Conservation (phyloP, 2,329 filamentous ascomycete species). For the Aspergillus caelatus region DNA sequence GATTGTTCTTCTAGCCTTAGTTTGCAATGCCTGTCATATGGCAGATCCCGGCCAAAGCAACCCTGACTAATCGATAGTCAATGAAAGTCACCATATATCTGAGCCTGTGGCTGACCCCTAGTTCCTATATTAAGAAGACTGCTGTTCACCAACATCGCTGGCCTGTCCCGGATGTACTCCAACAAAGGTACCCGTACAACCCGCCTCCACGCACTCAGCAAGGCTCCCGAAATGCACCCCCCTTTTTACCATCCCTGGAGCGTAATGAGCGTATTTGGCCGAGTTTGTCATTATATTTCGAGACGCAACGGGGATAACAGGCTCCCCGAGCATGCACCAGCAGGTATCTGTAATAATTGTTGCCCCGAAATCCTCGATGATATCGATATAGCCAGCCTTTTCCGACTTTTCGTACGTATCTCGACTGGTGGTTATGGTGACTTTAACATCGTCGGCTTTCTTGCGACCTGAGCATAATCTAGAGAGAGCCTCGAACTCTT, state of each 20-base stretch:
- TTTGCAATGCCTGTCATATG: no score
- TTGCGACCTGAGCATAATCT: slow-evolving; percentile 30
- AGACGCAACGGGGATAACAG: slow-evolving; percentile 33
- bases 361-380: slow-evolving; percentile 42
- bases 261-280: slow-evolving; percentile 52
- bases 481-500: slow-evolving; percentile 39
- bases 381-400: slow-evolving; percentile 32
- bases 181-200: slow-evolving; percentile 16
- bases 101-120: background rate
- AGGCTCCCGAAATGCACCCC: slow-evolving; percentile 31
- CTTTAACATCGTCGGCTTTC: slow-evolving; percentile 20
- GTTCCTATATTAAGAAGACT: background rate
- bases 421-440: slow-evolving; percentile 28
- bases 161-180: background rate
- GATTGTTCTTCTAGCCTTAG: background rate
- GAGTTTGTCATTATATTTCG: slow-evolving; percentile 50
- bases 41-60: background rate
- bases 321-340: slow-evolving; percentile 52
- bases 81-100: background rate
- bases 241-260: slow-evolving; percentile 25
- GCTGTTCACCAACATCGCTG: no score
- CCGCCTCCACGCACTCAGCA: slow-evolving; percentile 28
- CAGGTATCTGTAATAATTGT: slow-evolving; percentile 50
- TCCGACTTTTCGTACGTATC: slow-evolving; percentile 22
- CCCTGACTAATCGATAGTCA: background rate